Conservation (phyloP, 805 yeast genomes). For the Yamadazyma sp. region DNA sequence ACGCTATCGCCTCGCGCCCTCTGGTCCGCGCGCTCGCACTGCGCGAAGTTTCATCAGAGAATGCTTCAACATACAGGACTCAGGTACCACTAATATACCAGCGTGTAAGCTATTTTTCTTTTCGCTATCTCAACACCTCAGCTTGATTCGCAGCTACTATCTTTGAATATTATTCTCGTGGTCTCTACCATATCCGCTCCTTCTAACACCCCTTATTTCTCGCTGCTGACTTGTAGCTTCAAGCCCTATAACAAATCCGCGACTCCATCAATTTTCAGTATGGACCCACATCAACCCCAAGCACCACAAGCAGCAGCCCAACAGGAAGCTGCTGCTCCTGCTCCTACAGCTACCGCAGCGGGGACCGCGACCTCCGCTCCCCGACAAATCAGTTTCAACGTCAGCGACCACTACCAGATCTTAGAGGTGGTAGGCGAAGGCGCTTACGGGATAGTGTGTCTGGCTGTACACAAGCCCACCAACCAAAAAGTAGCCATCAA, state of each 20-base stretch:
- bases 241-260: no score
- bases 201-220: no score
- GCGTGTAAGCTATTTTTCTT: no score
- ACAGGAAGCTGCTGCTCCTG: no score
- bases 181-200: no score
- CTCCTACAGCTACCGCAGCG: conserved; percentile 6
- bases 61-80: conserved; percentile 4
- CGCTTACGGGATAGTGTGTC: conserved; percentile 92
- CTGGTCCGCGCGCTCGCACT: background rate
- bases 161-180: no score
- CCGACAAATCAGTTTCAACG: conserved; percentile 63
- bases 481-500: conserved; percentile 92
- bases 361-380: conserved; percentile 4
- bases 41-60: background rate
- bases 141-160: no score
- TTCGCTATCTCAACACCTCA: no score
- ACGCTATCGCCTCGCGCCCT: no score
- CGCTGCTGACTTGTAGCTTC: no score
- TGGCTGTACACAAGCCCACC: conserved; percentile 84
- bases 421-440: conserved; percentile 90
- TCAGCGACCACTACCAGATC: conserved; percentile 83
- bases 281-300: conserved; percentile 3
- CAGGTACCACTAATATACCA: conserved; percentile 6
- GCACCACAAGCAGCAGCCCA: conserved; percentile 8
- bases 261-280: no score